Percentiles rank a stretch among this genome's conserved stretches.
These are phyloP conservation scores for Leucosporidium scottii DNA, from an alignment of 768 basidiomycete species.

Conservation along the genomic window DNA sequence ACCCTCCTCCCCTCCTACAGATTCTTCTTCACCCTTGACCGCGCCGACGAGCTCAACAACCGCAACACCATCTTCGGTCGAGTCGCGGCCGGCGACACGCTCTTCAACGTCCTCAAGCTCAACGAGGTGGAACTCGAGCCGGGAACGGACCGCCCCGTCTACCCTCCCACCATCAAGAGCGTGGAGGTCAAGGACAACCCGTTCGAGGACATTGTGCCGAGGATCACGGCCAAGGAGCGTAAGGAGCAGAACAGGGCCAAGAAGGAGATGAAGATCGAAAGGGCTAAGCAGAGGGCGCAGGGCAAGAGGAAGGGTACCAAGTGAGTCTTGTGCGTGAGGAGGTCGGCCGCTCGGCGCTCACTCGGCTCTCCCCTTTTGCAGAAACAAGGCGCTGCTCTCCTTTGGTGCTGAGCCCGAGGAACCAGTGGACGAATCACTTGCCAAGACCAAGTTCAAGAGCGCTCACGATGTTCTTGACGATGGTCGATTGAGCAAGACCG, in stretches of 20 bases:
- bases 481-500: conserved; percentile 21
- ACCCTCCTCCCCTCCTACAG: neutral
- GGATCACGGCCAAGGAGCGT: conserved; percentile 87
- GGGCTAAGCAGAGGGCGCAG: conserved; percentile 58
- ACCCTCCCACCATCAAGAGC: conserved; percentile 83
- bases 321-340: conserved; percentile 46
- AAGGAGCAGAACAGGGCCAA: conserved; percentile 65
- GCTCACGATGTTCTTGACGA: conserved; percentile 35
- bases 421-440: conserved; percentile 36
- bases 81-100: conserved; percentile 39
- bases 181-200: conserved; percentile 86
- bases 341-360: neutral
- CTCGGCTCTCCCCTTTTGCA: conserved; percentile 39
- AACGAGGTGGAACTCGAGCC: conserved; percentile 53
- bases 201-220: conserved; percentile 87
- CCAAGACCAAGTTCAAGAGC: conserved; percentile 33
- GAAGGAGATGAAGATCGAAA: conserved; percentile 64
- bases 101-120: conserved; percentile 62
- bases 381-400: conserved; percentile 81
- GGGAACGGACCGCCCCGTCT: conserved; percentile 66
- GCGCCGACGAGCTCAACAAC: conserved; percentile 64
- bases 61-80: conserved; percentile 95
- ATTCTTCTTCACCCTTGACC: conserved; percentile 78
- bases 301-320: conserved; percentile 77
- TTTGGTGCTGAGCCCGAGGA: conserved; percentile 69